Evolutionary conservation across 164 flowering plant genomes (phyloP).

Genomic region (Piper longum): DNA sequence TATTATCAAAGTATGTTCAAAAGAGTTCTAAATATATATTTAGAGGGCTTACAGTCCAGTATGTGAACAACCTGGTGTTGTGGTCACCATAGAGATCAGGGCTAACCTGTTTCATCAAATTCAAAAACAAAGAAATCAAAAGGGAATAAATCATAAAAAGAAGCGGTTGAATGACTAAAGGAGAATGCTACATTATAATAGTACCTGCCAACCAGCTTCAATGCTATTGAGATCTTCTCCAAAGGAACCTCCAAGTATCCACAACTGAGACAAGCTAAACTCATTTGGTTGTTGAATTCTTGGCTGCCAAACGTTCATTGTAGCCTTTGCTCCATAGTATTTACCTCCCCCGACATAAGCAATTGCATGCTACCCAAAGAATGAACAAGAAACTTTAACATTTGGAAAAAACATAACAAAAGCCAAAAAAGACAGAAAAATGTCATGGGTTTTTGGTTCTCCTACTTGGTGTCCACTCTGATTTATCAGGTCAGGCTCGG

Average conservation of each 20-base stretch:
- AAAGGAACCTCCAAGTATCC: conserved; percentile 91
- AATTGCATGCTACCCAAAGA: conserved; percentile 67
- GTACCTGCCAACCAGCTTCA: conserved; percentile 99
- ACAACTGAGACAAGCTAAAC: conserved; percentile 94
- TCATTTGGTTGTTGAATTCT: conserved; percentile 79
- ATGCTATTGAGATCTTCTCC: conserved; percentile 97
- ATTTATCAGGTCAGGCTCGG: conserved; percentile 66
- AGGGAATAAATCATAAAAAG: background rate
- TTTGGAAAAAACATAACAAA: background rate
- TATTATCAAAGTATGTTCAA: no score
- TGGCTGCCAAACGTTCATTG: conserved; percentile 96
- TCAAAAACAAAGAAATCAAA: background rate
- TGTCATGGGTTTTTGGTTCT: background rate
- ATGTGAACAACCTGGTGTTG: conserved; percentile 84
- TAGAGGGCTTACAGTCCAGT: conserved; percentile 76
- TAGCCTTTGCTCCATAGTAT: conserved; percentile 92
- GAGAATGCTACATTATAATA: background rate
- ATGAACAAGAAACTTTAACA: conserved; percentile 4
- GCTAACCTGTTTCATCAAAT: conserved; percentile 50
- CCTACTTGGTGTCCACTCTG: conserved; percentile 89
- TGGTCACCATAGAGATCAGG: conserved; percentile 92
- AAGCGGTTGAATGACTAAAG: background rate
- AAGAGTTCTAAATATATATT: no score
- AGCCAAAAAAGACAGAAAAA: background rate
- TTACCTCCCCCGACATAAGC: conserved; percentile 89